Conservation (phyloP, 306 rosid genomes). For the barrel medic (Medicago truncatula) region MtrunA17r5.0-ANR NC_053044.1:26875501-26876000, state of each 20-base stretch:
- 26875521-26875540: too few relatives aligned
- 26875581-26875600: background rate
- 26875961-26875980: constrained; percentile 45
- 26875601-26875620: background rate
- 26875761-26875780: background rate
- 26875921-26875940: constrained; percentile 7
- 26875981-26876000: constrained; percentile 34
- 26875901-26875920: constrained; percentile 6
- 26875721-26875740: background rate
- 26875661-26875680: background rate
- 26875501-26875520: too few relatives aligned
- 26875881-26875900: background rate
- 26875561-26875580: background rate
- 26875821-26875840: constrained; percentile 6
- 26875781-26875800: background rate
- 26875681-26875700: background rate
- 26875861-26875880: constrained; percentile 12
- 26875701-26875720: background rate
- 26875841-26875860: constrained; percentile 21
- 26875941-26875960: constrained; percentile 2
- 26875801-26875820: background rate
- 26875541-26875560: background rate
- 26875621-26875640: background rate
- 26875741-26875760: too few relatives aligned
- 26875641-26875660: background rate